Evolutionary conservation across 192 early-diverging fungal species (phyloP), one percentile per base, ranked within the genome.

Genomic region (Coemansia sp.): DNA sequence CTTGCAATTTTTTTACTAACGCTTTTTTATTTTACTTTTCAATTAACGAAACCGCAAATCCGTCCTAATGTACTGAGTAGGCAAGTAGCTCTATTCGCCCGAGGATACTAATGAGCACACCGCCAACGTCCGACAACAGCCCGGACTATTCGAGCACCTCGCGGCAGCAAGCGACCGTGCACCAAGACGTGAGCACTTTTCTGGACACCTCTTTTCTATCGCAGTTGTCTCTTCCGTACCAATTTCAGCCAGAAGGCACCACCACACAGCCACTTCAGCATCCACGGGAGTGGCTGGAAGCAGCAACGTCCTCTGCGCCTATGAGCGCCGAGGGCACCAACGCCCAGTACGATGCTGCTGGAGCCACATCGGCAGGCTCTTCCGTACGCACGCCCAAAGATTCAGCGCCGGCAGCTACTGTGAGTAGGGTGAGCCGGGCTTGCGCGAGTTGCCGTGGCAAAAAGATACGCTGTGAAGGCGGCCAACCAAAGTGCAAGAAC

Each of bases 391-490:
- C 33, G 1, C 33, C 32, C 55, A 57, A 9, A 36, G 29, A 33
- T 17, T 7, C 10, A 6, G 59, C 43, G 32, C 34, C 49, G 13
- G 61, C 53, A 6, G 56, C 71, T 19, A 42, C 65, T 20, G 33
- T 53, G 8, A 59, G 43, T 20, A 42, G 79, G 29, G 79, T 76
- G 53, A 79, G 63, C 64, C 76, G 78, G 62, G 81, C 81, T 15
- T 83, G 81, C 35, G 85, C 82, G 7, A 76, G 72, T 36, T 86
- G 85, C 40, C 71, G 83, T 25, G 61, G 73, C 61, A 80, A 81
- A 34, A 86, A 86, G 71, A 69, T 84, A 46, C 83, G 83, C 29
- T 86, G 85, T 57, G 81, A 86, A 45, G 85, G 83, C 49, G 55
- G 57, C 13, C 70, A 78, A 61, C 85, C 85, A 13, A 59, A 70